Base-by-base conservation (phyloP, 2,329 filamentous ascomycete species). In the Lasiodiplodia sp. region DNA sequence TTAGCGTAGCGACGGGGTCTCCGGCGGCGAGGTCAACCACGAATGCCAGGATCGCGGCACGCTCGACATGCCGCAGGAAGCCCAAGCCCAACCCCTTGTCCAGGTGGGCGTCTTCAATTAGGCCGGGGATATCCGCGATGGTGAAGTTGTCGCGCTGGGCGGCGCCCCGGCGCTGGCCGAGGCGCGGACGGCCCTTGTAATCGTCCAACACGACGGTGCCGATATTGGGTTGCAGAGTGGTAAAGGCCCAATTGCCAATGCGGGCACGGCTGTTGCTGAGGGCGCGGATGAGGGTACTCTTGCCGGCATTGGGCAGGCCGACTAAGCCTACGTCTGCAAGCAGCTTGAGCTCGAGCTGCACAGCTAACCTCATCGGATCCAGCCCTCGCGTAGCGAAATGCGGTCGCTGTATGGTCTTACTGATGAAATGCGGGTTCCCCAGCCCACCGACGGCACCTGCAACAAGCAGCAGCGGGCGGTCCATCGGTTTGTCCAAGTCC, bases 211-310 rank as follows among this genome's bases (percentile, higher is more conserved):
- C 91, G 7, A 99, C 93, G 0, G 96, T 99, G 63, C 96, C 96
- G 67, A 99, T 96, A 73, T 97, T 97, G 2, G 96, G 96, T 73
- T 94, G 91, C 10, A 99, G 85, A 0, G 96, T 99, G 3, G 96
- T 99, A 79, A 99, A 99, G 11, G 94, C 95, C 96, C 96, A 99
- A 78, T 92, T 90, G 51, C 96, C 96, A 4, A 99, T 90, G 49
- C 96, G 88, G 1, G 96, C 93, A 69, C 94, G 91, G 77, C 92
- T 96, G 78, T 94, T 94, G 74, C 91, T 97, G 74, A 99, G 83
- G 3, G 94, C 91, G 21, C 96, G 90, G 18, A 98, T 86, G 1
- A 99, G 86, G 0, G 96, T 98, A 77, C 92, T 96, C 81, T 99
- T 99, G 10, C 96, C 96, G 4, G 95, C 96, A 78, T 99, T 99